Evolutionary conservation across 176 grass and related monocot species (phyloP).

Genomic region (Carex myosuroides): DNA sequence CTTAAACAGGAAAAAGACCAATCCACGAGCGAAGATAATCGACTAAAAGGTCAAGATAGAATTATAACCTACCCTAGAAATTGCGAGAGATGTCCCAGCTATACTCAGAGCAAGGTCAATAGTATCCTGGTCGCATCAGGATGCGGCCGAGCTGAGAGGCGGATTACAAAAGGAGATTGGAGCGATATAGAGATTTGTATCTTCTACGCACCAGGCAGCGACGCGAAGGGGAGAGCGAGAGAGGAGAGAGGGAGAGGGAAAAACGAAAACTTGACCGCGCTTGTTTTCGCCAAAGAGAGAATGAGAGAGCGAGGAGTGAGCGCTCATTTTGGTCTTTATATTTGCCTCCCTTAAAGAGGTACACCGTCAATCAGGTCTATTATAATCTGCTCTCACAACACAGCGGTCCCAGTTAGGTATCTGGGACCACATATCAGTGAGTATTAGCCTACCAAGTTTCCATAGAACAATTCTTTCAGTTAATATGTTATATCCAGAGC

Average conservation of each 20-base stretch:
- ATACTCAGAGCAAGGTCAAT: background rate
- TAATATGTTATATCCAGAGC: background rate
- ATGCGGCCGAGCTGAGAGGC: background rate
- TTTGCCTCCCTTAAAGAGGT: background rate
- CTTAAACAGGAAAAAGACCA: background rate
- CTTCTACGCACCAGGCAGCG: background rate
- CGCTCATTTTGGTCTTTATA: conserved; percentile 14
- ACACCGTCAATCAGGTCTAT: background rate
- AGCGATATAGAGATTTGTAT: background rate
- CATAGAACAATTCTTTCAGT: background rate
- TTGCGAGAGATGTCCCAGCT: background rate
- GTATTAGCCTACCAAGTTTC: background rate
- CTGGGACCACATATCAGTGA: background rate
- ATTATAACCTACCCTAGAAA: background rate
- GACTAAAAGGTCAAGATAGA: background rate
- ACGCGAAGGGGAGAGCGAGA: background rate
- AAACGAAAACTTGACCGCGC: conserved; percentile 27
- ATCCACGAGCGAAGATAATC: background rate
- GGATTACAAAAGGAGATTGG: no score
- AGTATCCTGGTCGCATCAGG: background rate
- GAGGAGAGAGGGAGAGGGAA: background rate
- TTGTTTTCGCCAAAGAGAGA: conserved; percentile 10
- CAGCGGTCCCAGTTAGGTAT: background rate
- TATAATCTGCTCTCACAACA: background rate
- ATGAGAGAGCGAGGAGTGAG: background rate